Base-by-base conservation (phyloP, 2,329 filamentous ascomycete genomes). In the Talaromyces sp. region DNA sequence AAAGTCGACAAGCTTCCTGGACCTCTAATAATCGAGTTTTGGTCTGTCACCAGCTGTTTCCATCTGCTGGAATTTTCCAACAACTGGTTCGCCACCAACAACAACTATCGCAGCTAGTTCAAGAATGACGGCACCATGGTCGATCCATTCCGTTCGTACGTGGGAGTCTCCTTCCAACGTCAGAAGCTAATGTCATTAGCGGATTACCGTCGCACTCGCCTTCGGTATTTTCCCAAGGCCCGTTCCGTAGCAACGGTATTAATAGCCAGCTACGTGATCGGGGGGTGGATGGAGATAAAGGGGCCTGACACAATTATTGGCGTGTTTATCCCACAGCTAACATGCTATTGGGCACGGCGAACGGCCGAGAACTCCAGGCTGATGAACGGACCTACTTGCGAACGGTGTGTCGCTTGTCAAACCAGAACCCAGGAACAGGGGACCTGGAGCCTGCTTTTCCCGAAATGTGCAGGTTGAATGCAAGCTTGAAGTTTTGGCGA, bases 191-290 rank as follows among this genome's bases (percentile, higher is more conserved):
- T 53, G 30, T n/a, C 16, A 27, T 23, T 51, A n/a, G 50, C 31
- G 50, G 28, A 23, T 31, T n/a, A 31, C 50, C 30, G 27, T n/a
- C 50, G 16, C 14, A 53, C 30, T 53, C 50, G 28, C 28, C 14
- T n/a, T 31, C 28, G 30, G 16, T 53, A n/a, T 53, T 31, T n/a
- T 23, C 23, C 23, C 23, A 23, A 23, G 50, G 50, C 60, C 50
- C 44, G 60, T 53, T 58, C 56, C 60, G 60, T 47, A 58, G 56
- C 60, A 44, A 61, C 56, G 60, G 60, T 59, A 61, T 28, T 27
- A 8, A 16, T 56, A 8, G 14, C 28, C 18, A 27, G 3, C 3
- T 47, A 47, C 12, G 18, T 23, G 8, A 47, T 12, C 18, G 44
- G 18, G 18, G n/a, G 42, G 18, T 10, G 44, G 7, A 10, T 8